Evolutionary conservation across 345 rosid genomes (phyloP), one percentile per base, ranked within the genome.

Genomic region (Citrus inodora): DNA sequence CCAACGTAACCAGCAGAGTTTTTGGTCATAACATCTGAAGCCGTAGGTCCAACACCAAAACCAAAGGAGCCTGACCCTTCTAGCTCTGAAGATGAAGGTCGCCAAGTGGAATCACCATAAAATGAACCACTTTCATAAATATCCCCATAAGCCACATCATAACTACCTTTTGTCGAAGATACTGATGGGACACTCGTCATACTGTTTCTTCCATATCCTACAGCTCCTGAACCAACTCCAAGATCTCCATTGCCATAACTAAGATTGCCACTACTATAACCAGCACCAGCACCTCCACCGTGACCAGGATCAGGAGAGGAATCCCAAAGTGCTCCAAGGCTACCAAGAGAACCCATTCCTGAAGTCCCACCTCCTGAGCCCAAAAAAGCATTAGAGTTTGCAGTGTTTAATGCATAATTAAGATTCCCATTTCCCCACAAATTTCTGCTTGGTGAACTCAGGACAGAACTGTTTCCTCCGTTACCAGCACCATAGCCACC

Each of bases 241-340:
- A 73, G 71, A 71, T 89, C 90, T 71, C 85, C 85, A 66, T 70
- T 65, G 28, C 83, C 87, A 70, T 81, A 80, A 53, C 85, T 69
- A 73, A 80, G 74, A 80, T 66, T 84, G 60, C 76, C 77, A 61
- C 69, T 81, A 46, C 83, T 80, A 62, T 84, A 81, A 30, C 71
- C 73, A 75, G 85, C 68, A 59, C 84, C 81, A 75, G 70, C 60
- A 73, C 67, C 88, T 61, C 81, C 86, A 62, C 85, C 85, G 61
- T 76, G 91, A 51, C 73, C 77, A 21, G 88, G 77, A 67, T 67
- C 75, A 46, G 83, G 42, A 70, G 89, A 72, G 60, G 87, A 83
- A 82, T 85, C 91, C 98, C 96, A 88, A 69, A 84, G 85, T 64
- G 86, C 86, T 74, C 94, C 97, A 30, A 82, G 83, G 82, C 85